These are phyloP conservation scores for Exophiala xenobiotica DNA, from an alignment of 2,329 filamentous ascomycete species.

Conservation along the genomic window DNA sequence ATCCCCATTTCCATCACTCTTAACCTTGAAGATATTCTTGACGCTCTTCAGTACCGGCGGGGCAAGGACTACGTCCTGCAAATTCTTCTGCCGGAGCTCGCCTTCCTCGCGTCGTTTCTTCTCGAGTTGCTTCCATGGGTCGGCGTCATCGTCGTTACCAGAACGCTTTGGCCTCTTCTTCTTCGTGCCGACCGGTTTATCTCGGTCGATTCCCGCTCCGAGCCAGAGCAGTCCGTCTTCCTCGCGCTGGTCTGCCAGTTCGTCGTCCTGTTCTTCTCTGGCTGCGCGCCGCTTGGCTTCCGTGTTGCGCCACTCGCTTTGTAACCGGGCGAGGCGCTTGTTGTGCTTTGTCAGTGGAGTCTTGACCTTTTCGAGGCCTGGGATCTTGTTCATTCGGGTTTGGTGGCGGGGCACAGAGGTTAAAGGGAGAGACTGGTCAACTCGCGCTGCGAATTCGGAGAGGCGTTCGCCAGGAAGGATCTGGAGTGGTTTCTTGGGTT, in stretches of 20 bases:
- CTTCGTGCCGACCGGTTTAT: conserved; percentile 29
- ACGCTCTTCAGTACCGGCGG: conserved; percentile 68
- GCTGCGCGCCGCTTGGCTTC: conserved; percentile 63
- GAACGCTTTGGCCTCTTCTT: conserved; percentile 44
- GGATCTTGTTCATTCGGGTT: conserved; percentile 50
- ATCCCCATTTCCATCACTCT: neutral
- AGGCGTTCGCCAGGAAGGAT: conserved; percentile 83
- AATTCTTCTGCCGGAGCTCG: conserved; percentile 36
- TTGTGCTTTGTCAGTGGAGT: conserved; percentile 76
- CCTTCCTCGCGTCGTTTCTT: conserved; percentile 59
- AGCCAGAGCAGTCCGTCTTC: conserved; percentile 66
- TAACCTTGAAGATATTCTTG: conserved; percentile 29
- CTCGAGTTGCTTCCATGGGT: conserved; percentile 76
- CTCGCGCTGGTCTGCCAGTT: conserved; percentile 60
- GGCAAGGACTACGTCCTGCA: conserved; percentile 55
- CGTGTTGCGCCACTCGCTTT: conserved; percentile 58
- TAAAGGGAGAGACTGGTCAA: conserved; percentile 80
- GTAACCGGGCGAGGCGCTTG: conserved; percentile 66
- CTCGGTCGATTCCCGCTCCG: conserved; percentile 50
- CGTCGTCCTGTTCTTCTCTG: conserved; percentile 72
- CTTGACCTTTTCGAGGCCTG: conserved; percentile 57
- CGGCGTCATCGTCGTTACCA: conserved; percentile 57
- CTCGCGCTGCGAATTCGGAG: conserved; percentile 75
- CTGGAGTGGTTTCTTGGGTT: conserved; percentile 39
- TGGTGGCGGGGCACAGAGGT: conserved; percentile 60